Evolutionary conservation across 164 flowering plant species (phyloP), one percentile per base, ranked within the genome.

Genomic region (Vitis amurensis): DNA sequence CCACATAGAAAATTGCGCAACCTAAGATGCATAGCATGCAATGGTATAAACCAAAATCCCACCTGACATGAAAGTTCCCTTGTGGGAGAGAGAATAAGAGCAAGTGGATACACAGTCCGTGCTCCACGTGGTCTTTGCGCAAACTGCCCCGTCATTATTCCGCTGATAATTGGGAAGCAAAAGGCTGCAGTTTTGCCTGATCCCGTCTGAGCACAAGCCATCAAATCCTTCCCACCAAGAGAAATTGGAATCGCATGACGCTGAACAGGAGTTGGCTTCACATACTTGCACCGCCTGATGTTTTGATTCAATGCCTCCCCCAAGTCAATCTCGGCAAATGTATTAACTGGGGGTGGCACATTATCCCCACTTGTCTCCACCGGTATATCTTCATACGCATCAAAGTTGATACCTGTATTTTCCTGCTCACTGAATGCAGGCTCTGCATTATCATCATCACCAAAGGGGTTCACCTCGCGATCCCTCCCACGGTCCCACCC

Each of bases 131-230:
- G 88, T 72, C 88, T 81, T 76, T 80, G 88, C 14, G 71, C 65
- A 71, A 71, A 53, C 66, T 84, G 88, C 44, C 81, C 87, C 27
- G 50, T 82, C 91, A 90, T 81, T 65, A 90, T 90, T 52, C 96
- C 96, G 73, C 87, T 79, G 52, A 90, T 89, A 58, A 90, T 89
- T 0, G 95, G 95, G 62, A 89, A 86, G 78, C 91, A 88, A 71
- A 91, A 91, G 14, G 97, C 94, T 68, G 97, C 97, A 0, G 97
- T 91, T 86, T 91, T 89, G 13, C 93, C 94, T 1, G 94, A 91
- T 50, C 94, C 97, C 31, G 93, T 90, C 79, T 90, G 93, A 0
- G 93, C 96, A 74, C 93, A 90, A 11, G 93, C 96, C 96, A 90
- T 90, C 78, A 90, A 71, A 69, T 90, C 96, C 64, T 93, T 73